Percentiles rank a stretch among this genome's conserved stretches.
Evolutionary conservation across 2,329 filamentous ascomycete genomes (phyloP).

Genomic region (Xylaria sp.): DNA sequence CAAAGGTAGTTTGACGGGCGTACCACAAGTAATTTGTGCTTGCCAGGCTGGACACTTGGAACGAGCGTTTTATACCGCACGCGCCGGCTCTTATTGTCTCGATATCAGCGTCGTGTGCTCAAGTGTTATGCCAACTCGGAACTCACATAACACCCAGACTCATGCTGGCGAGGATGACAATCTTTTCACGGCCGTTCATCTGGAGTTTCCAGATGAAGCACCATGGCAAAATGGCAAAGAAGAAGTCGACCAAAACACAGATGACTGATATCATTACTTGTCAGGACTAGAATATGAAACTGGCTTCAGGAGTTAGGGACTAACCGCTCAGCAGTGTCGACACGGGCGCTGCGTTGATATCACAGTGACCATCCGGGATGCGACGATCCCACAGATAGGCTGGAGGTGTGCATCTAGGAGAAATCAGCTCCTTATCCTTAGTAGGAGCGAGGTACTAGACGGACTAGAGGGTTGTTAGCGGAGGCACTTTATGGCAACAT

Average conservation of each 20-base stretch:
- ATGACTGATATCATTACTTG: background rate
- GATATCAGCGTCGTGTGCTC: too few relatives aligned
- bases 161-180: slow-evolving; percentile 9
- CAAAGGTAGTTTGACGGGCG: too few relatives aligned
- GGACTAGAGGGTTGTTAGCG: too few relatives aligned
- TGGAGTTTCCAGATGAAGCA: slow-evolving; percentile 6
- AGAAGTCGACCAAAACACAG: slow-evolving; percentile 10
- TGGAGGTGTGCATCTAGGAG: background rate
- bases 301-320: too few relatives aligned
- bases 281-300: background rate
- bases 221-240: slow-evolving; percentile 16
- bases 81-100: too few relatives aligned
- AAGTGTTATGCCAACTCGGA: too few relatives aligned
- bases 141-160: too few relatives aligned
- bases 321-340: slow-evolving; percentile 7
- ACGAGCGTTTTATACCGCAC: too few relatives aligned
- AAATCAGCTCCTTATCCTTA: background rate
- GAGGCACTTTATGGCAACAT: too few relatives aligned
- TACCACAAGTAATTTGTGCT: too few relatives aligned
- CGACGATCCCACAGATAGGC: background rate
- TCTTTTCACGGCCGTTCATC: slow-evolving; percentile 5
- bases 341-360: slow-evolving; percentile 1
- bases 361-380: background rate
- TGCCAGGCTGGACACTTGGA: too few relatives aligned
- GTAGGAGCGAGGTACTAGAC: too few relatives aligned